Evolutionary conservation across 2,329 filamentous ascomycete species (phyloP).

Genomic region (Alternaria dauci): DNA sequence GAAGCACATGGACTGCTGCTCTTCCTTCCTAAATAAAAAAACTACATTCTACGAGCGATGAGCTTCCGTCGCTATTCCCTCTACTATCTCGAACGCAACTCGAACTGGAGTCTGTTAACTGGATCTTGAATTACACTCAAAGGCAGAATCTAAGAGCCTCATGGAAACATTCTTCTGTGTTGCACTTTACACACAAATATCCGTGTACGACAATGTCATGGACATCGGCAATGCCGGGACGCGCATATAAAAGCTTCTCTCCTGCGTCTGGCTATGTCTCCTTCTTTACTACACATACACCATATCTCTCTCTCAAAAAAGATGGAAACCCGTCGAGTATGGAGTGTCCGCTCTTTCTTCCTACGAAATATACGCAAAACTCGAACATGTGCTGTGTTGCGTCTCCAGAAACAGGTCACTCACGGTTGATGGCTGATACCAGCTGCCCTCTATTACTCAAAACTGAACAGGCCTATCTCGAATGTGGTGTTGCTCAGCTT

Average conservation of each 20-base stretch:
- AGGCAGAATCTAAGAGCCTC: fast-evolving
- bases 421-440: background rate
- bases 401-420: background rate
- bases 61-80: background rate
- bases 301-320: background rate
- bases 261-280: background rate
- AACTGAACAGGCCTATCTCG: no score
- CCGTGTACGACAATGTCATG: background rate
- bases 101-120: background rate
- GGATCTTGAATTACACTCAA: fast-evolving
- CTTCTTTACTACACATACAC: background rate
- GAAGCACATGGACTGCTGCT: background rate
- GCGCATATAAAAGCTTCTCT: background rate
- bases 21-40: background rate
- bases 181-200: background rate
- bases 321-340: fast-evolving
- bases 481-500: background rate
- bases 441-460: background rate
- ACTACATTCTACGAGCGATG: background rate
- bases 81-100: fast-evolving
- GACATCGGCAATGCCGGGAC: no score
- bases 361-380: fast-evolving
- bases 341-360: background rate
- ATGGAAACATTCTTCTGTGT: background rate
- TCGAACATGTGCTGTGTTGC: background rate